Percentiles rank a stretch among this genome's conserved stretches.
Conservation (phyloP, 2,329 filamentous ascomycete genomes). For the Davidsoniella virescens region DNA sequence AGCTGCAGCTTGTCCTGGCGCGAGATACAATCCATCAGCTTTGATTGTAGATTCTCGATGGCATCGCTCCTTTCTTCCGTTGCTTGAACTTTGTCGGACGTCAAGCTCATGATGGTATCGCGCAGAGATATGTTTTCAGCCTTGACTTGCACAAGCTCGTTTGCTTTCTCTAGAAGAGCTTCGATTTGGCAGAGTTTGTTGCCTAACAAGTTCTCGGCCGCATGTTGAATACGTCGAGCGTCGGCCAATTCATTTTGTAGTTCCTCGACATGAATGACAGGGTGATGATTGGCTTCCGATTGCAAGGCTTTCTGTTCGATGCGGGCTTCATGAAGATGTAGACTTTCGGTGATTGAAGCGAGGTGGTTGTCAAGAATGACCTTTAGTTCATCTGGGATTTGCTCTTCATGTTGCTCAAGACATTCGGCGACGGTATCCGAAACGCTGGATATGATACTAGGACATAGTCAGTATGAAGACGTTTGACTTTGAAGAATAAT, state of each 20-base stretch:
- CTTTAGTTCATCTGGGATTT: not conserved
- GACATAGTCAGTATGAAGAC: not conserved
- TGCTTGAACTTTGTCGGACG: not conserved
- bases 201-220: conserved; percentile 6
- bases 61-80: not conserved
- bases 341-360: not conserved
- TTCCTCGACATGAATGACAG: not conserved
- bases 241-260: conserved; percentile 7
- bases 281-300: not conserved
- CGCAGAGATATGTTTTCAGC: conserved; percentile 3
- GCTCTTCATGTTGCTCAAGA: not conserved
- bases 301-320: not conserved
- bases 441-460: conserved; percentile 8
- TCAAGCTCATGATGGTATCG: not conserved
- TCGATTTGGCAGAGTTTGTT: conserved; percentile 4
- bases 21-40: conserved; percentile 4
- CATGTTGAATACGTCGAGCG: not conserved
- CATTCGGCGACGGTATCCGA: not conserved
- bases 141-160: conserved; percentile 3
- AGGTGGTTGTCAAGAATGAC: not conserved
- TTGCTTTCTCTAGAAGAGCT: conserved; percentile 1
- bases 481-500: not conserved
- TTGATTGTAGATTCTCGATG: not conserved
- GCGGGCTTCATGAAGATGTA: not conserved
- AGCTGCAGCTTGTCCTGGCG: not conserved